Evolutionary conservation across 306 rosid species (phyloP).

Genomic region (Medicago ruthenica): DNA sequence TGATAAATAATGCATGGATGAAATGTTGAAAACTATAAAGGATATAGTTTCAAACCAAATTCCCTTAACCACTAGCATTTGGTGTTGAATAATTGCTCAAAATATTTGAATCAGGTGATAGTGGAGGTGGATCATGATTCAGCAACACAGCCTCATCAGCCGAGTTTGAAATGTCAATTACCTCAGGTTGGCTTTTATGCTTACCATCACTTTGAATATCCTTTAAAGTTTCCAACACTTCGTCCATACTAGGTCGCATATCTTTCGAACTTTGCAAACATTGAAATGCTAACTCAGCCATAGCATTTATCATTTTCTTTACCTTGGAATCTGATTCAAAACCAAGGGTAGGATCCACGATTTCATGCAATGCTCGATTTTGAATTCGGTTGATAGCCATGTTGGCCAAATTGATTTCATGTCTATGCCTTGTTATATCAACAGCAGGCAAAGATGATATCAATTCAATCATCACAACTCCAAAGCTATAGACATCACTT

Average conservation of each 20-base stretch:
- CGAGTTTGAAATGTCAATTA: slow-evolving; percentile 45
- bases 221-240: slow-evolving; percentile 56
- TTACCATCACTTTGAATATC: slow-evolving; percentile 57
- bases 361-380: slow-evolving; percentile 58
- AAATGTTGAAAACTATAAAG: background rate
- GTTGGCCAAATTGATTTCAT: slow-evolving; percentile 77
- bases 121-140: slow-evolving; percentile 55
- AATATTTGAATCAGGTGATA: slow-evolving; percentile 59
- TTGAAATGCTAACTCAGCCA: slow-evolving; percentile 81
- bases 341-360: slow-evolving; percentile 68
- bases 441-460: slow-evolving; percentile 89
- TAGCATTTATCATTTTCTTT: slow-evolving; percentile 63
- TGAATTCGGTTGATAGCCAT: slow-evolving; percentile 87
- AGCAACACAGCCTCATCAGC: slow-evolving; percentile 57
- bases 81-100: slow-evolving; percentile 59
- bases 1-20: background rate
- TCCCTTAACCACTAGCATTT: slow-evolving; percentile 54
- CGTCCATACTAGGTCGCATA: slow-evolving; percentile 72
- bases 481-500: slow-evolving; percentile 91
- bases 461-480: slow-evolving; percentile 81
- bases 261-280: slow-evolving; percentile 75
- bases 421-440: slow-evolving; percentile 81
- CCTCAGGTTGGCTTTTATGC: slow-evolving; percentile 53
- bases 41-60: background rate
- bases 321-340: slow-evolving; percentile 64